Conservation (phyloP, 2,329 filamentous ascomycete genomes). For the Colletotrichum truncatum region DNA sequence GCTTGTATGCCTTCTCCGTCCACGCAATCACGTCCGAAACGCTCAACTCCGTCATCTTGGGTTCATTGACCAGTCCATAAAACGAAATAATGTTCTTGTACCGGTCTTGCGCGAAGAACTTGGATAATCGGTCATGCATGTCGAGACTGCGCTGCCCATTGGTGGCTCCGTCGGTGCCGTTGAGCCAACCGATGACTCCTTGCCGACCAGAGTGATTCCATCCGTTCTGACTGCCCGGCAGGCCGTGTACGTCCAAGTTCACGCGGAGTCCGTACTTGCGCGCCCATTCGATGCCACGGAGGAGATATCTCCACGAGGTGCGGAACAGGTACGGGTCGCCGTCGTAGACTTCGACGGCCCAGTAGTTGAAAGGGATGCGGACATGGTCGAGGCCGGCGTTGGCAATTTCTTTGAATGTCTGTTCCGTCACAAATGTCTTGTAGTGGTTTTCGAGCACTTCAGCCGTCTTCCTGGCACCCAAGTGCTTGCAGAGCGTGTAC, state of each 20-base stretch:
- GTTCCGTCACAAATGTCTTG: slow-evolving; percentile 84
- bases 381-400: slow-evolving; percentile 94
- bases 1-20: slow-evolving; percentile 77
- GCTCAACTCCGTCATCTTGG: slow-evolving; percentile 81
- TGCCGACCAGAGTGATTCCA: slow-evolving; percentile 95
- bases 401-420: slow-evolving; percentile 85
- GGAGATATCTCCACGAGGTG: slow-evolving; percentile 91
- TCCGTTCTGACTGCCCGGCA: slow-evolving; percentile 94
- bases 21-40: slow-evolving; percentile 76
- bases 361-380: slow-evolving; percentile 95
- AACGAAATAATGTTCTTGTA: slow-evolving; percentile 93
- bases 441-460: slow-evolving; percentile 89
- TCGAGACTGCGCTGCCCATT: slow-evolving; percentile 87
- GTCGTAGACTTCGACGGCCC: slow-evolving; percentile 87
- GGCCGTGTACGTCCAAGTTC: slow-evolving; percentile 91
- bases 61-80: slow-evolving; percentile 96
- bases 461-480: slow-evolving; percentile 73
- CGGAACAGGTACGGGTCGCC: slow-evolving; percentile 88
- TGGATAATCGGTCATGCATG: slow-evolving; percentile 84
- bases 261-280: slow-evolving; percentile 91
- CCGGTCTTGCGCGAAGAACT: slow-evolving; percentile 92
- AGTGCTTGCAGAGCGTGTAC: slow-evolving; percentile 77
- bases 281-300: slow-evolving; percentile 92
- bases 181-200: slow-evolving; percentile 86
- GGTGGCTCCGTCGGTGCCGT: slow-evolving; percentile 82